phyloP scores from a whole-genome alignment of 192 early-diverging fungal species.

The Coemansia sp. region DNA sequence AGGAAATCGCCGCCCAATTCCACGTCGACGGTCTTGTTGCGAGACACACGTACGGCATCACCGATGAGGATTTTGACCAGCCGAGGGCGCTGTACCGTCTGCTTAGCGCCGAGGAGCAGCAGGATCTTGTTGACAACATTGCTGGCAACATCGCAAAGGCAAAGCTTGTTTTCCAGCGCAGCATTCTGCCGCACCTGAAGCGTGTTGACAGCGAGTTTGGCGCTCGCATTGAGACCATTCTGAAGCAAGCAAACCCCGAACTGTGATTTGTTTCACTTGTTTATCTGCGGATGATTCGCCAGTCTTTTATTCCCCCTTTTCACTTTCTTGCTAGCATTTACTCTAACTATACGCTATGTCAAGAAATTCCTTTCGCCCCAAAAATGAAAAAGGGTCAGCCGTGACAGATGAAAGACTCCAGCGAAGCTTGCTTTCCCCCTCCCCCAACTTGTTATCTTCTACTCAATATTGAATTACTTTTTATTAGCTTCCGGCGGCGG shows the following conservation, averaged over 20 bases:
- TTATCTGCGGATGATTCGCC: not conserved
- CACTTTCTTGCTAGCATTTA: too few relatives aligned
- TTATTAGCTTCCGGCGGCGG: too few relatives aligned
- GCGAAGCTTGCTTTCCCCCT: too few relatives aligned
- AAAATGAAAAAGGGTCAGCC: too few relatives aligned
- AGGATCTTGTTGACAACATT: slow-evolving; percentile 63
- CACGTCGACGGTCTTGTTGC: slow-evolving; percentile 53
- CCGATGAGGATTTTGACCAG: slow-evolving; percentile 67
- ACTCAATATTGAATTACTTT: too few relatives aligned
- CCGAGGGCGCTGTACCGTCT: slow-evolving; percentile 58
- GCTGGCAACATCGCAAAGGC: slow-evolving; percentile 57
- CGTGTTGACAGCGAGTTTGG: slow-evolving; percentile 62
- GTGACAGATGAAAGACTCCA: too few relatives aligned
- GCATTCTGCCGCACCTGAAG: slow-evolving; percentile 58
- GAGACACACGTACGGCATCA: slow-evolving; percentile 54
- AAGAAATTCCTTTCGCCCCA: too few relatives aligned
- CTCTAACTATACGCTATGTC: too few relatives aligned
- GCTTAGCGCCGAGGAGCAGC: slow-evolving; percentile 28
- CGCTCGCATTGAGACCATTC: slow-evolving; percentile 50
- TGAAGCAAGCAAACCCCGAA: slow-evolving; percentile 4
- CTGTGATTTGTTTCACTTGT: not conserved
- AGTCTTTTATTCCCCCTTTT: too few relatives aligned
- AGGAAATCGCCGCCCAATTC: slow-evolving; percentile 33
- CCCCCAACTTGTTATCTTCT: too few relatives aligned
- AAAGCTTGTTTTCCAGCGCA: slow-evolving; percentile 58